A percentile compares a stretch with the other conserved stretches of the same genome.
Evolutionary conservation across 495 filamentous ascomycete species (phyloP).

Genomic region (Geopyxis carbonaria): DNA sequence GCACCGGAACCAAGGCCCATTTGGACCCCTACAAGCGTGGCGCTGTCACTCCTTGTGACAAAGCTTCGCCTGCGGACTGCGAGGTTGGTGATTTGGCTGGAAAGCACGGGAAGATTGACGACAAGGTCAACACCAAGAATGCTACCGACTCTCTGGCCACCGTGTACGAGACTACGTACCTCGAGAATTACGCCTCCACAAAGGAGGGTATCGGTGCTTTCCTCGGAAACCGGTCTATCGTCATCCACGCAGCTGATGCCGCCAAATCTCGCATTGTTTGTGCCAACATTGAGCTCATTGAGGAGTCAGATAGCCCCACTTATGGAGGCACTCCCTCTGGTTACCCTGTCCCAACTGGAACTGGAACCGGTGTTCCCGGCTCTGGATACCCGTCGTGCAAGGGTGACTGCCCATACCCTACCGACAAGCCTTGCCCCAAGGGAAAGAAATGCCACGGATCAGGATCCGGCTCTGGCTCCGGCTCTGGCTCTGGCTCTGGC

Average conservation of each 20-base stretch:
- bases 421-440: too few relatives aligned
- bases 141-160: slow-evolving; percentile 8
- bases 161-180: slow-evolving; percentile 37
- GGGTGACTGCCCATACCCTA: too few relatives aligned
- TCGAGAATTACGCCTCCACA: slow-evolving; percentile 52
- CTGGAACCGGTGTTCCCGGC: too few relatives aligned
- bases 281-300: slow-evolving; percentile 42
- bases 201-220: slow-evolving; percentile 40
- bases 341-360: background rate
- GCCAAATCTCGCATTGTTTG: slow-evolving; percentile 58
- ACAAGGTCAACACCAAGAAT: too few relatives aligned
- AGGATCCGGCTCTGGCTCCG: too few relatives aligned
- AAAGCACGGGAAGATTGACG: slow-evolving; percentile 53
- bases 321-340: background rate
- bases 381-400: too few relatives aligned
- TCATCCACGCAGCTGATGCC: slow-evolving; percentile 43
- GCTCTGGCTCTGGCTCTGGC: too few relatives aligned
- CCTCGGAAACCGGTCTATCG: slow-evolving; percentile 64
- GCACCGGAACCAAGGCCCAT: slow-evolving; percentile 51
- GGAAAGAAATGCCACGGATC: too few relatives aligned
- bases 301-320: slow-evolving; percentile 1
- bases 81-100: slow-evolving; percentile 72
- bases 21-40: slow-evolving; percentile 50
- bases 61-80: slow-evolving; percentile 45
- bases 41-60: slow-evolving; percentile 48